Percentiles rank a stretch among this genome's conserved stretches.
Evolutionary conservation across 208 protist species (phyloP).

Genomic region (Acanthamoeba sp.): DNA sequence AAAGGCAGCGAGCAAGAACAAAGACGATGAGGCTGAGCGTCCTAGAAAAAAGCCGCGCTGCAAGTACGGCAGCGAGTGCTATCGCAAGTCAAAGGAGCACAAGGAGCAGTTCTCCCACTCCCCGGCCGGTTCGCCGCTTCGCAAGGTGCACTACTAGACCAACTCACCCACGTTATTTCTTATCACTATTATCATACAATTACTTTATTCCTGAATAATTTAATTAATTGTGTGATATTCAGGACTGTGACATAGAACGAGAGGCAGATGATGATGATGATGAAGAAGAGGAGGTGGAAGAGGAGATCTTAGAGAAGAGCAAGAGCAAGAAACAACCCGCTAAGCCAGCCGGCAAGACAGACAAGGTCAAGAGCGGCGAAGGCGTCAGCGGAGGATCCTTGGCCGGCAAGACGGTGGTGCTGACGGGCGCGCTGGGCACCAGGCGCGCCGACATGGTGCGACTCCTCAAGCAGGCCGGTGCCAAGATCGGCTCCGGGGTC

Average conservation of each 20-base stretch:
- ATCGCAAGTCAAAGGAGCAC: constrained; percentile 22
- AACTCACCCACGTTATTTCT: no score
- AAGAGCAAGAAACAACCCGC: neutral
- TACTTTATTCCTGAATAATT: no score
- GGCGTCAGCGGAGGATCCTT: neutral
- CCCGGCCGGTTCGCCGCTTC: neutral
- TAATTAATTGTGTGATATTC: neutral
- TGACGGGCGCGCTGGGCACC: neutral
- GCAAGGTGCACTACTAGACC: no score
- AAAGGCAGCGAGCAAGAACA: neutral
- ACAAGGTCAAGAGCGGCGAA: neutral
- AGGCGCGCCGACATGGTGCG: constrained; percentile 8
- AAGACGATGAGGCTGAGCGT: neutral
- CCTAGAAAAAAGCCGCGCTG: constrained; percentile 8
- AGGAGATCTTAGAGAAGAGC: neutral
- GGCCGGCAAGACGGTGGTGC: neutral
- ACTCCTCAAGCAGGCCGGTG: neutral
- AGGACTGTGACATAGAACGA: neutral
- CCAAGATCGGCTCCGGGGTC: constrained; percentile 6
- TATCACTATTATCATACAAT: no score
- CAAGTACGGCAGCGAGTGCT: constrained; percentile 39
- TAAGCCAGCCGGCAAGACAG: neutral
- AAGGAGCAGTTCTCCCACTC: constrained; percentile 25
- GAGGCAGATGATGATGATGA: neutral
- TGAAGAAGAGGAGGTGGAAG: neutral